phyloP scores from a whole-genome alignment of 257 asterid genomes.

The Leonotis leonurus region DNA sequence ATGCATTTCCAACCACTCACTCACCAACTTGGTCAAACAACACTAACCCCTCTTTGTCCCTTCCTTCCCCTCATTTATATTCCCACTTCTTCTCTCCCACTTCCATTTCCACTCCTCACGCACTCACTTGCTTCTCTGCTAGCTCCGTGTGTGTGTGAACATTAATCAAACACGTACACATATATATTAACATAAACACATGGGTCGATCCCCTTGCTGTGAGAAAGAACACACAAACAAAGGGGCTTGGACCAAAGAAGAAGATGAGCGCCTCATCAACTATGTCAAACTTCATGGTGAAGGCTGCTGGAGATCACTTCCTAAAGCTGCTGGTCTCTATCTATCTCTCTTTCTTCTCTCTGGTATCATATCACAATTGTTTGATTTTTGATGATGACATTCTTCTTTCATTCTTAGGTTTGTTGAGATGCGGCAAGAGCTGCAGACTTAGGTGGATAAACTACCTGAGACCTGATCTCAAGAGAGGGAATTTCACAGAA shows the following conservation, averaged over 20 bases:
- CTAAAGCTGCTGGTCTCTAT: neutral
- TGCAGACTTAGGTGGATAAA: neutral
- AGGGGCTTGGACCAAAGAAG: slow-evolving; percentile 2
- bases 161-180: neutral
- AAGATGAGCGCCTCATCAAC: neutral
- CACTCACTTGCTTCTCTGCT: too few species aligned
- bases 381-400: neutral
- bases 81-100: neutral
- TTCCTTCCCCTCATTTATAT: neutral
- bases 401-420: neutral
- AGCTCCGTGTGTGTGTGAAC: neutral
- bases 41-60: neutral
- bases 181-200: neutral
- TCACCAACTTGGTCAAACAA: slow-evolving; percentile 1
- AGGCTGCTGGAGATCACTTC: slow-evolving; percentile 6
- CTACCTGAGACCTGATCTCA: neutral
- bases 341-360: neutral
- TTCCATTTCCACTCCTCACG: neutral
- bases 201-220: neutral
- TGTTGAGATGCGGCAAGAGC: slow-evolving; percentile 1
- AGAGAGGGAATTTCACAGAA: neutral
- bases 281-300: neutral
- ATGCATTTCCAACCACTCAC: slow-evolving; percentile 3
- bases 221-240: slow-evolving; percentile 1
- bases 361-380: too few species aligned